phyloP scores from a whole-genome alignment of 1,284 basidiomycete species.

The Trichosporon faecale region DNA sequence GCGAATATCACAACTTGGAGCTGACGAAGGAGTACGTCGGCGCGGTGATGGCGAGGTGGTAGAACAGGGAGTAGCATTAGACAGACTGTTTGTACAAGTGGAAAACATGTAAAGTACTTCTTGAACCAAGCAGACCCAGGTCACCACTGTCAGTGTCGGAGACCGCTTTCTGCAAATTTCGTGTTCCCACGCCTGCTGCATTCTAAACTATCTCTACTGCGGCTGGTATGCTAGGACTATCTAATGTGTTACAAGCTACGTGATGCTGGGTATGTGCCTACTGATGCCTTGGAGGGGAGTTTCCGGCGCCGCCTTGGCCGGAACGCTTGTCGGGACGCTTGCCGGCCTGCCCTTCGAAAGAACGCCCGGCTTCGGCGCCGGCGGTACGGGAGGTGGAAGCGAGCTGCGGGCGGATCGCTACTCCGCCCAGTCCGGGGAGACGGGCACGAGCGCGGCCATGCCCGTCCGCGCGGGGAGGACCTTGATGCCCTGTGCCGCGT shows the following conservation, averaged over 20 bases:
- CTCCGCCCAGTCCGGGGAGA: slow-evolving; percentile 18
- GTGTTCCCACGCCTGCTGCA: not conserved
- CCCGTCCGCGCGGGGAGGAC: slow-evolving; percentile 44
- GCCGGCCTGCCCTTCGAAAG: not conserved
- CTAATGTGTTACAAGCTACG: not conserved
- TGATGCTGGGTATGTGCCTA: slow-evolving; percentile 1
- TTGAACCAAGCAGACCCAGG: not conserved
- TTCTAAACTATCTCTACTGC: not conserved
- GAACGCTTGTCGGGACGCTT: too few species aligned
- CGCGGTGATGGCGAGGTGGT: slow-evolving; percentile 43
- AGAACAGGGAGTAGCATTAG: not conserved
- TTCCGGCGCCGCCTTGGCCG: too few species aligned
- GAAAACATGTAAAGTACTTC: not conserved
- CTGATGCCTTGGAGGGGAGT: slow-evolving; percentile 10
- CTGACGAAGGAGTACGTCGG: slow-evolving; percentile 48
- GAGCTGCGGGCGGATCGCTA: slow-evolving; percentile 2
- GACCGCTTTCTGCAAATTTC: not conserved
- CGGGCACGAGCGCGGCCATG: slow-evolving; percentile 41
- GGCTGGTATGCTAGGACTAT: not conserved
- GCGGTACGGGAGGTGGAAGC: too few species aligned
- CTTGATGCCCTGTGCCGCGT: slow-evolving; percentile 42
- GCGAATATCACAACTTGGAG: slow-evolving; percentile 48
- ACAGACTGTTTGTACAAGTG: not conserved
- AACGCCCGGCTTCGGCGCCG: too few species aligned
- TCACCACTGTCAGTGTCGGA: not conserved